These are phyloP conservation scores for Stenocarpella maydis DNA, from an alignment of 2,329 filamentous ascomycete species.

Conservation along the genomic window DNA sequence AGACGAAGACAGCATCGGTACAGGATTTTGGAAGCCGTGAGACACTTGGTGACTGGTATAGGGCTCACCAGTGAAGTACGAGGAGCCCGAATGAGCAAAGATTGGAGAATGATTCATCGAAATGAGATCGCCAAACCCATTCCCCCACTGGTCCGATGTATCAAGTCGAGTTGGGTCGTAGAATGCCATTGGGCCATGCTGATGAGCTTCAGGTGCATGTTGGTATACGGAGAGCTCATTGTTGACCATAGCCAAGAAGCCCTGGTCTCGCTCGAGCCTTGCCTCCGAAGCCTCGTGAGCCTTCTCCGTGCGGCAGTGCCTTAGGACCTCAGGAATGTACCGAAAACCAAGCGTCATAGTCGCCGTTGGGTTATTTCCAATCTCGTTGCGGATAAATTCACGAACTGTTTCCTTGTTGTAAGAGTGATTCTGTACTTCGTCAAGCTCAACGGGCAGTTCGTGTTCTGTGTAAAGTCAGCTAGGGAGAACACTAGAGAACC, in stretches of 20 bases:
- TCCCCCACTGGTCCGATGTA: neutral
- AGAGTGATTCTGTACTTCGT: neutral
- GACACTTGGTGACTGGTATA: neutral
- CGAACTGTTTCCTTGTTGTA: neutral
- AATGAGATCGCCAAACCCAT: neutral
- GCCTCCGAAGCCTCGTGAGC: neutral
- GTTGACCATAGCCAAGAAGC: neutral
- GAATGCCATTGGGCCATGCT: neutral
- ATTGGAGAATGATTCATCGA: neutral
- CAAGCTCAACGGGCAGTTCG: slow-evolving; percentile 1
- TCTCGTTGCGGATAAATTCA: neutral
- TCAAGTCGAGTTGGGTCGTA: neutral
- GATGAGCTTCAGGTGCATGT: neutral
- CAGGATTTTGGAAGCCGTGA: neutral
- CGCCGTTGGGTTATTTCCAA: too few species aligned
- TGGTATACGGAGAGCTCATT: too few species aligned
- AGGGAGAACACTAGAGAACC: rapidly evolving
- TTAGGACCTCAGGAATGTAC: neutral
- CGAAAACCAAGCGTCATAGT: neutral
- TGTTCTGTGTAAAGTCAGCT: neutral
- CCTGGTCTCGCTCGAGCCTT: neutral
- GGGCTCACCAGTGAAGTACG: neutral
- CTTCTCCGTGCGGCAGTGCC: neutral
- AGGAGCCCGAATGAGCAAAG: too few species aligned
- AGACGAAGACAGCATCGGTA: neutral